Conservation (phyloP, 139 green algal species). For the Picochlorum sp. region DNA sequence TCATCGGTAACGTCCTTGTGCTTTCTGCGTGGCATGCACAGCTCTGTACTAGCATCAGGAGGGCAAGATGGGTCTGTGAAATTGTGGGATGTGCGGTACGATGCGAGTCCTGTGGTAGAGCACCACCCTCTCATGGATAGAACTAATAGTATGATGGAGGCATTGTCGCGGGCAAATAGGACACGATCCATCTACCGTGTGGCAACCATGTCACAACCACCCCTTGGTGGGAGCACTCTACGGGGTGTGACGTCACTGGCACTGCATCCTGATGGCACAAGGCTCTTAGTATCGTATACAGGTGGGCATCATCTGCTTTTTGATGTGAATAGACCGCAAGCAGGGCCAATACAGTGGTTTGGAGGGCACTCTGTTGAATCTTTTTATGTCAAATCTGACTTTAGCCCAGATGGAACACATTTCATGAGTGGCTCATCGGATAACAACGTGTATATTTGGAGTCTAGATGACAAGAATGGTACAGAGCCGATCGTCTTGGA, state of each 20-base stretch:
- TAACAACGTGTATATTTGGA: constrained; percentile 52
- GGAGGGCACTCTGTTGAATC: constrained; percentile 42
- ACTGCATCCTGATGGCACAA: constrained; percentile 28
- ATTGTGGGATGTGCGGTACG: constrained; percentile 59
- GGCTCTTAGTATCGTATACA: constrained; percentile 38
- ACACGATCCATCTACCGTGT: too few species aligned
- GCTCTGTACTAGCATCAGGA: constrained; percentile 12
- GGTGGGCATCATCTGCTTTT: constrained; percentile 40
- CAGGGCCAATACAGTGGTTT: constrained; percentile 25
- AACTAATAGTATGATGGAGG: too few species aligned
- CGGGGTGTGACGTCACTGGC: constrained; percentile 44
- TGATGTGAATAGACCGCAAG: constrained; percentile 23
- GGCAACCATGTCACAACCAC: background rate
- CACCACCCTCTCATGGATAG: too few species aligned
- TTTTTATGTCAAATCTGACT: constrained; percentile 67
- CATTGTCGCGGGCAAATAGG: too few species aligned
- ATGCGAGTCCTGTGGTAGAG: background rate
- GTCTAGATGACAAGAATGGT: constrained; percentile 35
- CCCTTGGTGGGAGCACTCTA: background rate
- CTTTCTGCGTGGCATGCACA: too few species aligned
- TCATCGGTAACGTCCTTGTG: constrained; percentile 7
- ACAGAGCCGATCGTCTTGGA: constrained; percentile 28
- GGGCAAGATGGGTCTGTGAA: constrained; percentile 55
- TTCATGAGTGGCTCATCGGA: constrained; percentile 55
- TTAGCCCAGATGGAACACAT: constrained; percentile 49